phyloP scores from a whole-genome alignment of 192 early-diverging fungal genomes.

The Thoreauomyces humboldtii region DNA sequence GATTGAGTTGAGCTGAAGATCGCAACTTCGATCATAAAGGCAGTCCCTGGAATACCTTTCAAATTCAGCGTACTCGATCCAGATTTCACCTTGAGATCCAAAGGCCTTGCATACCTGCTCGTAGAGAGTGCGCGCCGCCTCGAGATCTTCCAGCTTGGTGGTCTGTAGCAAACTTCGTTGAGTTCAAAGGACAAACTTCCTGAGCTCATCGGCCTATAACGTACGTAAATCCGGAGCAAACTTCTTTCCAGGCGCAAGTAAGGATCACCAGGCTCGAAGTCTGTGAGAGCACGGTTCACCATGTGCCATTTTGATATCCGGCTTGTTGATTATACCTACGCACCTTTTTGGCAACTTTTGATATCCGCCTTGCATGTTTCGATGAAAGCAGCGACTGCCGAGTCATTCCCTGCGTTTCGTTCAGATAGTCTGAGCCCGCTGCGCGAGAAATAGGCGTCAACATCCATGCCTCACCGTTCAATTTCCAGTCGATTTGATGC shows the following conservation, averaged over 20 bases:
- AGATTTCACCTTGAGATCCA: constrained; percentile 22
- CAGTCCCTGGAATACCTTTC: constrained; percentile 38
- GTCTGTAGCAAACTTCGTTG: too few species aligned
- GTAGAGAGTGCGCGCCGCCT: constrained; percentile 21
- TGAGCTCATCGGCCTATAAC: not conserved
- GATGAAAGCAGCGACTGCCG: not conserved
- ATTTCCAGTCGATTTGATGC: constrained; percentile 13
- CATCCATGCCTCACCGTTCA: too few species aligned
- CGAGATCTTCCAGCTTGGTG: constrained; percentile 30
- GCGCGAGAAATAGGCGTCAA: too few species aligned
- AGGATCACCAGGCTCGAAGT: constrained; percentile 14
- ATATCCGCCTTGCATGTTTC: not conserved
- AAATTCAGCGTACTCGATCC: constrained; percentile 28
- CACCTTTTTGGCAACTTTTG: too few species aligned
- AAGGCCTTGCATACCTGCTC: constrained; percentile 17
- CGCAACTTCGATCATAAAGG: not conserved
- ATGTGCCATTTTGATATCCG: too few species aligned
- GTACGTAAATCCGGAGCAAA: constrained; percentile 24
- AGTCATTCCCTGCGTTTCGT: too few species aligned
- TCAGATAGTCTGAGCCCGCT: too few species aligned
- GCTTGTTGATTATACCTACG: too few species aligned
- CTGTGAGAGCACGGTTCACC: too few species aligned
- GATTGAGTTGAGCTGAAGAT: not conserved
- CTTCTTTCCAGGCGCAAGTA: constrained; percentile 36
- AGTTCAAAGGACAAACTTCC: too few species aligned